Percentiles rank a stretch among this genome's conserved stretches.
Conservation (phyloP, 1,284 basidiomycete genomes). For the Microbotryomycetes sp. region DNA sequence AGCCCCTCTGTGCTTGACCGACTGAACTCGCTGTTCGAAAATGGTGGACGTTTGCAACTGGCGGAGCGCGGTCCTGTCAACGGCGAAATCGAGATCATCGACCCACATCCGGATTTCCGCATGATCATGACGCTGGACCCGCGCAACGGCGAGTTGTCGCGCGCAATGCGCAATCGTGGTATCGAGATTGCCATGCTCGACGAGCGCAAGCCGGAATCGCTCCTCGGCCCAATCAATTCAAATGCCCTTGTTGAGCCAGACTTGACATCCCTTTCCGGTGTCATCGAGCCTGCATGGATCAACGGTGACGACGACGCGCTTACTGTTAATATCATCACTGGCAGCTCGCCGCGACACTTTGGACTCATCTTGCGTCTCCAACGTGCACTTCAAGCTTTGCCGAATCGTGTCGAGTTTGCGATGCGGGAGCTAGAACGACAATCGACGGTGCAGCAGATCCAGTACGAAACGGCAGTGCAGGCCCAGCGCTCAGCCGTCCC, state of each 20-base stretch:
- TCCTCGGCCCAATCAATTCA: background rate
- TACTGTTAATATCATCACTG: too few species aligned
- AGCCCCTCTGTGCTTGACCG: slow-evolving; percentile 92
- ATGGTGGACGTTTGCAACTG: slow-evolving; percentile 64
- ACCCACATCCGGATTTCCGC: slow-evolving; percentile 81
- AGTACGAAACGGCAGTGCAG: background rate
- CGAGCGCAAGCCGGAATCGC: background rate
- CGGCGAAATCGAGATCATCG: slow-evolving; percentile 65
- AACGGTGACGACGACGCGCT: too few species aligned
- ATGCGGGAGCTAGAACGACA: background rate
- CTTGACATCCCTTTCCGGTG: background rate
- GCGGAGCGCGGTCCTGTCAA: slow-evolving; percentile 83
- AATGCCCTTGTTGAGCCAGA: background rate
- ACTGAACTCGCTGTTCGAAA: slow-evolving; percentile 92
- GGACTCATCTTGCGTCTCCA: too few species aligned
- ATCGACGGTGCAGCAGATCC: background rate
- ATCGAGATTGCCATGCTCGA: slow-evolving; percentile 60
- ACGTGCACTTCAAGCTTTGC: too few species aligned
- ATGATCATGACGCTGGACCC: slow-evolving; percentile 93
- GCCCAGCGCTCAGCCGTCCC: background rate
- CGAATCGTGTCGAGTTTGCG: background rate
- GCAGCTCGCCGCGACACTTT: too few species aligned
- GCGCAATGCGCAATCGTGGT: slow-evolving; percentile 97
- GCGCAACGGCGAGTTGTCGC: slow-evolving; percentile 83
- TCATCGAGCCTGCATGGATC: background rate